Conservation (phyloP, 176 grass and related monocot genomes). For the Puya raimondii region DNA sequence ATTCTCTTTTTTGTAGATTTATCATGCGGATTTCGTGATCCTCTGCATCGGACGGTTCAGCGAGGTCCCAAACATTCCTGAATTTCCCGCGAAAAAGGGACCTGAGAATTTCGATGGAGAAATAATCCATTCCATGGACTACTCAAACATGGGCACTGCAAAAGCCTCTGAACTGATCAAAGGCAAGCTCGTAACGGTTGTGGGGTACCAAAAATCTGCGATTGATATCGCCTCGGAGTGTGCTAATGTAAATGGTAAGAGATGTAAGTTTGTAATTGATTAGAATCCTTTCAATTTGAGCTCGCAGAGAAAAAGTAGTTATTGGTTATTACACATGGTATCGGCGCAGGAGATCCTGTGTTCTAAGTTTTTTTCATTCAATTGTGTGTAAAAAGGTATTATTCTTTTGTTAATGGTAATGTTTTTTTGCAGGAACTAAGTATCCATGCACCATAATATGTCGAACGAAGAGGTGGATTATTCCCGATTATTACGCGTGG, state of each 20-base stretch:
- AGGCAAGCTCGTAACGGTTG: constrained; percentile 32
- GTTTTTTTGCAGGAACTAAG: constrained; percentile 16
- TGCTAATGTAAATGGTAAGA: constrained; percentile 26
- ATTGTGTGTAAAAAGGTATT: background rate
- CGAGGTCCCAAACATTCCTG: constrained; percentile 43
- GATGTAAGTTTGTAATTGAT: background rate
- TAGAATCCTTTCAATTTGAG: background rate
- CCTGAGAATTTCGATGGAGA: constrained; percentile 37
- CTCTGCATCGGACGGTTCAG: constrained; percentile 57
- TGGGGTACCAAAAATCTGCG: constrained; percentile 31
- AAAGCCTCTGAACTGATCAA: constrained; percentile 29
- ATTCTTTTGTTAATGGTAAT: background rate
- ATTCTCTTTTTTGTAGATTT: constrained; percentile 14
- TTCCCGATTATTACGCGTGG: constrained; percentile 30
- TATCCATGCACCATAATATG: constrained; percentile 39
- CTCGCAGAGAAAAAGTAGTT: background rate
- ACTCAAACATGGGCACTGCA: constrained; percentile 39
- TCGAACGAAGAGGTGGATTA: constrained; percentile 31
- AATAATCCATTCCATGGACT: constrained; percentile 52
- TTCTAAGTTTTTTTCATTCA: background rate
- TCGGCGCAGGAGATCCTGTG: too few species aligned
- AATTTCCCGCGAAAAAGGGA: constrained; percentile 31
- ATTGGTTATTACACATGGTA: too few species aligned
- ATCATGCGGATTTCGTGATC: constrained; percentile 38
- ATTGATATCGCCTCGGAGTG: constrained; percentile 36